phyloP scores from a whole-genome alignment of 179 eudicot species.

The Monotropa hypopitys region DNA sequence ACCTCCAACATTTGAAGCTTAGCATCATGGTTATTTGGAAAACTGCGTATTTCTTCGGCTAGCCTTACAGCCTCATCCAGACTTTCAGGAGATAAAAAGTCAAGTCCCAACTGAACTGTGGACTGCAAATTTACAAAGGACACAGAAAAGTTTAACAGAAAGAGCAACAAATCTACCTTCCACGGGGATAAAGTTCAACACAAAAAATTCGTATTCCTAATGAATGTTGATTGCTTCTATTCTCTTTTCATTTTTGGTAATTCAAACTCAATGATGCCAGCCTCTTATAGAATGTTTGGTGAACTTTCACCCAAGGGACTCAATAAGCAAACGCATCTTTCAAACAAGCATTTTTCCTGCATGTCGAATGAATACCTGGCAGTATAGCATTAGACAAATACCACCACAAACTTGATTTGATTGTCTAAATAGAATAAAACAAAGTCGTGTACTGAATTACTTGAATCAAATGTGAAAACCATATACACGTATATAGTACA shows the following conservation, averaged over 20 bases:
- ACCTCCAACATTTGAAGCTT: constrained; percentile 97
- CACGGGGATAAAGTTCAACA: background rate
- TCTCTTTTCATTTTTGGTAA: background rate
- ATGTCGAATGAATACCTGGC: no score
- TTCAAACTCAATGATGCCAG: background rate
- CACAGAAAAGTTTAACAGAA: background rate
- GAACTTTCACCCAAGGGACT: background rate
- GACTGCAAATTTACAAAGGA: constrained; percentile 40
- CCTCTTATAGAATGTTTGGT: background rate
- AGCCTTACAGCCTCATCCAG: constrained; percentile 48
- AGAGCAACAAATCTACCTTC: background rate
- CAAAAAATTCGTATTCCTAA: background rate
- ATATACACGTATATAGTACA: no score
- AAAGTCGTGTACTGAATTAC: no score
- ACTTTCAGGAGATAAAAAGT: constrained; percentile 94
- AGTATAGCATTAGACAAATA: background rate
- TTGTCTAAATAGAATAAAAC: no score
- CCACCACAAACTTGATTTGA: background rate
- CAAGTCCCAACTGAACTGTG: constrained; percentile 79
- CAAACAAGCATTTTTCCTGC: background rate
- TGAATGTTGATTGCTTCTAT: background rate
- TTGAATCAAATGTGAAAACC: no score
- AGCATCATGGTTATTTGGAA: constrained; percentile 78
- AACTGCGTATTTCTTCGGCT: constrained; percentile 81
- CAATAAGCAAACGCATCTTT: background rate